These are phyloP conservation scores for Lentinula sp. DNA, from an alignment of 768 basidiomycete species.

Conservation along the genomic window DNA sequence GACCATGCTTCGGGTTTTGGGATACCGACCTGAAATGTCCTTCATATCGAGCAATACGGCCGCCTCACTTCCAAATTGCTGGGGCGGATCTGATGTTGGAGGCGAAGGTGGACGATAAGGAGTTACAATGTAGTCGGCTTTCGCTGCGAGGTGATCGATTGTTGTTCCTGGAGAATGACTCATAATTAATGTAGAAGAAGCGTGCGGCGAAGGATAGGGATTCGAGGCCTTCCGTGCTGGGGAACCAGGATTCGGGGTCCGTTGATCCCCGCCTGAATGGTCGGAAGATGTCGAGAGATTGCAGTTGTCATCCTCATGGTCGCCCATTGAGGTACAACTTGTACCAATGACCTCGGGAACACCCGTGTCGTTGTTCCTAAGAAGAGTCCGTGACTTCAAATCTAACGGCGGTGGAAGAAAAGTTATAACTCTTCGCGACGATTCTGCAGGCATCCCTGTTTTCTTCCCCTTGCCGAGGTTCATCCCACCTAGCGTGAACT, in stretches of 20 bases:
- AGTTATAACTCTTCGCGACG: conserved; percentile 17
- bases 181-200: not conserved
- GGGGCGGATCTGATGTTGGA: not conserved
- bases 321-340: not conserved
- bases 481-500: not conserved
- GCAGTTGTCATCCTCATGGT: not conserved
- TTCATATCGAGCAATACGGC: not conserved
- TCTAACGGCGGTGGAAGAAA: conserved; percentile 18
- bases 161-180: too few species aligned
- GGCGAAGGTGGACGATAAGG: not conserved
- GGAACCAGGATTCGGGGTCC: not conserved
- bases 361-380: not conserved
- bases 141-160: not conserved
- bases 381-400: not conserved
- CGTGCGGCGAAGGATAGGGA: not conserved
- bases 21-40: not conserved
- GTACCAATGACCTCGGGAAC: not conserved
- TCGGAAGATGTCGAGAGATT: not conserved
- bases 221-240: not conserved
- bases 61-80: not conserved
- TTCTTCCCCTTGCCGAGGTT: conserved; percentile 4
- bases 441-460: conserved; percentile 17
- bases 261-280: not conserved
- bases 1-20: not conserved
- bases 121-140: not conserved